Evolutionary conservation across 2,329 filamentous ascomycete genomes (phyloP).

Genomic region (Ceratocystis huliohia): DNA sequence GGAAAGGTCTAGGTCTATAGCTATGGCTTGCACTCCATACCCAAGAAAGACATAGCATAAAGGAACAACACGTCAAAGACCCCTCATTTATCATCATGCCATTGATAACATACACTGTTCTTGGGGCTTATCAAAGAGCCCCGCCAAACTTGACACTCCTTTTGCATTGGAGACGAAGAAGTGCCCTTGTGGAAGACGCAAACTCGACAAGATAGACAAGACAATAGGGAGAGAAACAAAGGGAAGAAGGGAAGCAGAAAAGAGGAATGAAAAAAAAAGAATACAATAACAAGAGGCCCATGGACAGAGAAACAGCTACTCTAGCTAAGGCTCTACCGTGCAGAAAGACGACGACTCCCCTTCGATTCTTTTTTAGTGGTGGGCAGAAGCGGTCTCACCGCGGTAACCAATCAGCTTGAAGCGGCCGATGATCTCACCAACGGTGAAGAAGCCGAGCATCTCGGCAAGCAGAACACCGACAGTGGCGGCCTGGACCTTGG

Average conservation of each 20-base stretch:
- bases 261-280: background rate
- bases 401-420: conserved; percentile 92
- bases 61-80: background rate
- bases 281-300: conserved; percentile 4
- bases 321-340: background rate
- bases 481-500: conserved; percentile 54
- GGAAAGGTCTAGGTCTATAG: background rate
- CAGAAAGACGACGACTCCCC: background rate
- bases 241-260: background rate
- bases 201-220: conserved; percentile 10
- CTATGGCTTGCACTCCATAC: background rate
- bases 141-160: background rate
- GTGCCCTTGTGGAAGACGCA: background rate
- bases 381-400: conserved; percentile 48
- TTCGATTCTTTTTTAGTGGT: conserved; percentile 38
- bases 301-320: background rate
- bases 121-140: background rate
- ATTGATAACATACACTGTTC: conserved; percentile 1
- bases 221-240: conserved; percentile 7
- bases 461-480: conserved; percentile 73
- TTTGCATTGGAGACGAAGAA: background rate
- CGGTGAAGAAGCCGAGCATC: conserved; percentile 89
- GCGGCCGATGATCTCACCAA: conserved; percentile 92
- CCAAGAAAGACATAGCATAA: background rate
- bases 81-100: background rate